A percentile compares a stretch with the other conserved stretches of the same genome.
Evolutionary conservation across 2,329 filamentous ascomycete genomes (phyloP).

Genomic region (Alternaria gaisen): DNA sequence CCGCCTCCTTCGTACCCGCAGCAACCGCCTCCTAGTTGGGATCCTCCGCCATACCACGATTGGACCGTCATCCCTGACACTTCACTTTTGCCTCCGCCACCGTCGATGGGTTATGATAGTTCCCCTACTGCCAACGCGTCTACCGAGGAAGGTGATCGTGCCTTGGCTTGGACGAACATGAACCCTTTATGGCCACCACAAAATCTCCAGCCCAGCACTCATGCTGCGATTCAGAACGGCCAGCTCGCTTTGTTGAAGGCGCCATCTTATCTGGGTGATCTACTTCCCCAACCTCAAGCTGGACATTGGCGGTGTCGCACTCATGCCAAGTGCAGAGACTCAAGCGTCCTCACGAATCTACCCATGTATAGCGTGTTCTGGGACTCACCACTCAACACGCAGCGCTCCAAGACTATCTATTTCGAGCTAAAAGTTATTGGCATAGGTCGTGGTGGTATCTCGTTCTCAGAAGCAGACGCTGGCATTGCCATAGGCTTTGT

Average conservation of each 20-base stretch:
- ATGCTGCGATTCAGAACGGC: constrained; percentile 59
- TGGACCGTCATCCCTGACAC: constrained; percentile 80
- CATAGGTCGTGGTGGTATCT: constrained; percentile 48
- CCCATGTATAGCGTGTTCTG: constrained; percentile 71
- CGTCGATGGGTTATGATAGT: constrained; percentile 69
- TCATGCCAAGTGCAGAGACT: constrained; percentile 60
- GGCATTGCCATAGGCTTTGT: constrained; percentile 74
- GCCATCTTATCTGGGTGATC: constrained; percentile 44
- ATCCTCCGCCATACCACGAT: constrained; percentile 70
- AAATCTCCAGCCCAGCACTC: constrained; percentile 57
- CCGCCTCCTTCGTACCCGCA: constrained; percentile 38
- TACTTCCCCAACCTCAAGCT: constrained; percentile 57
- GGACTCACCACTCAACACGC: constrained; percentile 66
- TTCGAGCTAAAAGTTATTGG: constrained; percentile 71
- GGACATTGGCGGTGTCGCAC: constrained; percentile 58
- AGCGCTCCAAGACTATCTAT: constrained; percentile 68
- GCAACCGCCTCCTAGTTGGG: constrained; percentile 47
- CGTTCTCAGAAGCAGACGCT: constrained; percentile 55
- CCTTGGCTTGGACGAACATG: constrained; percentile 70
- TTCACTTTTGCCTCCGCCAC: constrained; percentile 75
- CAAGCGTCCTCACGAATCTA: constrained; percentile 71
- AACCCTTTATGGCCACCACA: constrained; percentile 68
- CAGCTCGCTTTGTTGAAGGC: constrained; percentile 57
- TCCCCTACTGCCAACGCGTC: constrained; percentile 76
- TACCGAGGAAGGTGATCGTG: constrained; percentile 69